These are phyloP conservation scores for Sclerotinia subarctica DNA, from an alignment of 2,329 filamentous ascomycete genomes.

Conservation along the genomic window DNA sequence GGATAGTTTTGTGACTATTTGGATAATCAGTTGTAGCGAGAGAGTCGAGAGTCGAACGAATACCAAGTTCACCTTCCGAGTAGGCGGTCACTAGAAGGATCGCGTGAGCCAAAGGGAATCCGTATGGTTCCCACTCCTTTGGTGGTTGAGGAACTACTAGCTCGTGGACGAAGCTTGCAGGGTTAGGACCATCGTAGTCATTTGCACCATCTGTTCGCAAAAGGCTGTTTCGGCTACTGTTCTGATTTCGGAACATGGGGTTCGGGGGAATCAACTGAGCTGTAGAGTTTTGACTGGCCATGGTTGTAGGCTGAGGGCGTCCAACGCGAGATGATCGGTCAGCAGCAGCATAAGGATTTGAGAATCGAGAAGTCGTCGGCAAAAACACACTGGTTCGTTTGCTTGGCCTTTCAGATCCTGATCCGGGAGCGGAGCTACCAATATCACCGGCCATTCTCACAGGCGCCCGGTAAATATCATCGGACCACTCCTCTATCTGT, in stretches of 20 bases:
- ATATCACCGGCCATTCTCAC: conserved; percentile 75
- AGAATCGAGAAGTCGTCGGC: conserved; percentile 92
- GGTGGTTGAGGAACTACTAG: conserved; percentile 94
- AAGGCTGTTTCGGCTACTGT: conserved; percentile 63
- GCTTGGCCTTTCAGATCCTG: conserved; percentile 63
- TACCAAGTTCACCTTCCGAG: conserved; percentile 88
- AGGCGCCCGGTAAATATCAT: conserved; percentile 93
- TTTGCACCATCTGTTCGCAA: conserved; percentile 56
- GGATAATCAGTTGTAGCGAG: conserved; percentile 97
- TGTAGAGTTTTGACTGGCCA: conserved; percentile 81
- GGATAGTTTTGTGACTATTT: conserved; percentile 96
- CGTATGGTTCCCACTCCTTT: conserved; percentile 95
- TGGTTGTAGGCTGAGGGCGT: conserved; percentile 72
- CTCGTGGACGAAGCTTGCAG: conserved; percentile 94
- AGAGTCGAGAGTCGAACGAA: conserved; percentile 92
- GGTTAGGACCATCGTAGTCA: conserved; percentile 69
- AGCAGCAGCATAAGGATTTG: conserved; percentile 72
- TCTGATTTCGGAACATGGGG: conserved; percentile 67
- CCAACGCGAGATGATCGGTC: conserved; percentile 54
- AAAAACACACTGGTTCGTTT: conserved; percentile 83
- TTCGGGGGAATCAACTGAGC: conserved; percentile 68
- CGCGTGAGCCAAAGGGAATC: conserved; percentile 87
- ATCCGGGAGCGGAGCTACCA: conserved; percentile 64
- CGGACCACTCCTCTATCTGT: conserved; percentile 96
- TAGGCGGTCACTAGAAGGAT: conserved; percentile 96